A percentile compares a stretch with the other conserved stretches of the same genome.
These are phyloP conservation scores for Microcyclospora tardicrescens DNA, from an alignment of 2,329 filamentous ascomycete species.

Conservation along the genomic window DNA sequence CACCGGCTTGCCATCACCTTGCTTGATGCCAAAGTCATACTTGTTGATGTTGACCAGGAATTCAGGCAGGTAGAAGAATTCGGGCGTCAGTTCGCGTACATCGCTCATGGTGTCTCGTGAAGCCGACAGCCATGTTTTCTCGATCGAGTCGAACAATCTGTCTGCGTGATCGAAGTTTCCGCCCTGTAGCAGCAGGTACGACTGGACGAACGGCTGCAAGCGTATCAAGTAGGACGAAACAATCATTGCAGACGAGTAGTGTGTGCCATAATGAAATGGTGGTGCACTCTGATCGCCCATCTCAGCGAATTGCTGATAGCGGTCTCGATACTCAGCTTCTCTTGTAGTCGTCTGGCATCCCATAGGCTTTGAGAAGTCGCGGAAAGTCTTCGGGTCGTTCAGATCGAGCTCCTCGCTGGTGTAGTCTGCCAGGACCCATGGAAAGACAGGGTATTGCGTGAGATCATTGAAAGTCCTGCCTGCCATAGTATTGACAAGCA, in stretches of 20 bases:
- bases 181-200: constrained; percentile 87
- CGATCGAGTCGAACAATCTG: constrained; percentile 84
- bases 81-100: constrained; percentile 85
- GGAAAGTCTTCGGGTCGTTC: constrained; percentile 68
- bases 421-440: constrained; percentile 93
- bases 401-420: constrained; percentile 86
- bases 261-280: constrained; percentile 94
- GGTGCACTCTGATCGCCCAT: constrained; percentile 65
- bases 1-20: constrained; percentile 66
- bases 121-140: constrained; percentile 80
- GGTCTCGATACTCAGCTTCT: constrained; percentile 66
- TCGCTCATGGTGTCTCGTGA: constrained; percentile 85
- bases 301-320: constrained; percentile 78
- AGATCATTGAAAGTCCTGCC: constrained; percentile 95
- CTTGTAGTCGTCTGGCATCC: constrained; percentile 71
- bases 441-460: constrained; percentile 95
- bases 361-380: constrained; percentile 92
- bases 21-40: constrained; percentile 83
- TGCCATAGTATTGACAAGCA: constrained; percentile 96
- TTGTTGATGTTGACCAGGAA: constrained; percentile 88
- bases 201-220: constrained; percentile 89
- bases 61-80: constrained; percentile 94
- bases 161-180: constrained; percentile 94
- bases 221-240: constrained; percentile 93
- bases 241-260: constrained; percentile 98